Evolutionary conservation across 2,329 filamentous ascomycete genomes (phyloP).

Genomic region (Fusarium sp.): DNA sequence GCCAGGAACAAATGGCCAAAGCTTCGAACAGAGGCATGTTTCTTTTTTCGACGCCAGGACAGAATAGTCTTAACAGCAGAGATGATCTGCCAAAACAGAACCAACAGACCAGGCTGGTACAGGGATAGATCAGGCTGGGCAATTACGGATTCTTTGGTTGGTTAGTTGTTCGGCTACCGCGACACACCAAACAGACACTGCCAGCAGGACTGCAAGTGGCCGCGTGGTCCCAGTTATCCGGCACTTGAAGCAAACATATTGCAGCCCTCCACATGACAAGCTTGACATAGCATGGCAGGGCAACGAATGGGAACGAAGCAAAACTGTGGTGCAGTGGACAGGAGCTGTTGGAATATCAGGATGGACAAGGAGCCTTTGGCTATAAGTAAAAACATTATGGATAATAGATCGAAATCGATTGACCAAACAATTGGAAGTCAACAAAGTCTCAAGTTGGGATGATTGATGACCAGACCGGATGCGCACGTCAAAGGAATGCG

Average conservation of each 20-base stretch:
- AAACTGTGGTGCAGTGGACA: neutral
- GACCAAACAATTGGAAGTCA: neutral
- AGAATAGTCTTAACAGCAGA: conserved; percentile 23
- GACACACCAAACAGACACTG: conserved; percentile 36
- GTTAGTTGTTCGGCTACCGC: conserved; percentile 21
- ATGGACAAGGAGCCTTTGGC: neutral
- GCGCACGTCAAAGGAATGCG: conserved; percentile 45
- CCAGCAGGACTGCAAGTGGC: conserved; percentile 24
- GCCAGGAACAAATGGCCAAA: conserved; percentile 40
- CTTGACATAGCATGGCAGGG: neutral
- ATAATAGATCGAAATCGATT: conserved; percentile 8
- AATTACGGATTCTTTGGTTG: conserved; percentile 28
- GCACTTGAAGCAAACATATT: conserved; percentile 37
- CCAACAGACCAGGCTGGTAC: conserved; percentile 27
- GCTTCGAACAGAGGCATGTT: conserved; percentile 28
- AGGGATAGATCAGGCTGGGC: conserved; percentile 33
- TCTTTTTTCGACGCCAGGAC: conserved; percentile 26
- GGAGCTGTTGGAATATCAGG: conserved; percentile 4
- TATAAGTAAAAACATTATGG: neutral
- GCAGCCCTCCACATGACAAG: conserved; percentile 10
- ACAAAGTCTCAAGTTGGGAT: conserved; percentile 26
- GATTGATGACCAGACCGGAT: conserved; percentile 12
- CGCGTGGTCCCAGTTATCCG: conserved; percentile 27
- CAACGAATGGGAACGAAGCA: conserved; percentile 5
- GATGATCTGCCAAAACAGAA: conserved; percentile 32